Base-by-base conservation (phyloP, 345 rosid species). In the Odontarrhena argentea region DNA sequence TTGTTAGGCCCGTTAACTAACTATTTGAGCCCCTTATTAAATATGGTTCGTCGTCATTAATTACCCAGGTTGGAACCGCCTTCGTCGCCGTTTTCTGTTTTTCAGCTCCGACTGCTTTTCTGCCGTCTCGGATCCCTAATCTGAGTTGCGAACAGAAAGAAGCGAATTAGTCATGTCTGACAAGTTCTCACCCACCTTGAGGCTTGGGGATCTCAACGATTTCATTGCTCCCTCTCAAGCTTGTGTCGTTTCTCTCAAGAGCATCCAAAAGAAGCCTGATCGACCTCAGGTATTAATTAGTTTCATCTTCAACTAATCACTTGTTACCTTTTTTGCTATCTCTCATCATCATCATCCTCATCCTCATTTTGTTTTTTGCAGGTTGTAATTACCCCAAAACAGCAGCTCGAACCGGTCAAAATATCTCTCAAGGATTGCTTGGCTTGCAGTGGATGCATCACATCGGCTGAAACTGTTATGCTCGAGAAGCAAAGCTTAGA, bases 391-490 rank as follows among this genome's bases (percentile, higher is more conserved):
- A 66, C 74, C 30, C 82, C 50, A 37, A 82, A 79, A 55, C 66
- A 60, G 69, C 73, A 79, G 73, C 45, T 70, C 0, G 95, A 88
- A 63, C 91, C 95, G 0, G 97, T 94, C 13, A 87, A 86, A 77
- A 94, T 91, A 25, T 94, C 99, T 15, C 96, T 94, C 24, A 94
- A 91, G 82, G 99, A 91, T 63, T 94, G 99, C 74, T 82, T 94
- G 73, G 96, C 99, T 37, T 94, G 99, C 86, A 94, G 99, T 57
- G 99, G 97, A 30, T 91, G 97, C 78, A 87, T 94, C 46, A 91
- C 99, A 7, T 86, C 97, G 3, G 99, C 97, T 0, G 97, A 94
- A 80, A 84, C 96, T 0, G 87, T 91, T 59, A 86, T 94, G 96
- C 97, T 94, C 9, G 96, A 94, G 91, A 94, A 91, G 79, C 97